Conservation (phyloP, 78 protist species). For the Dictyostelium firmibasis region DNA sequence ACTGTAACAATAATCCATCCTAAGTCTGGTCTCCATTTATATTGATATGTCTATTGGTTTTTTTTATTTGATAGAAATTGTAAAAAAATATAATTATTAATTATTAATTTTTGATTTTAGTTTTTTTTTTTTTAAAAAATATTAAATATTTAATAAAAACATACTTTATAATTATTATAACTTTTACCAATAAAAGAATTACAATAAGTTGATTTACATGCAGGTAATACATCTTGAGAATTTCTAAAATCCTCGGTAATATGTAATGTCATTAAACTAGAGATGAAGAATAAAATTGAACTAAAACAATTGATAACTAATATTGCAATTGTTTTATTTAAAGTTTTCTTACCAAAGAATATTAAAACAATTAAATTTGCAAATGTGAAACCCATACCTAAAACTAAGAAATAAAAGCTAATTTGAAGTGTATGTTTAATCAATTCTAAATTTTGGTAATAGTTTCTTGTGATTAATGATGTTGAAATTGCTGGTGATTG, state of each 20-base stretch:
- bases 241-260: background rate
- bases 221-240: background rate
- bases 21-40: conserved; percentile 1
- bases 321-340: background rate
- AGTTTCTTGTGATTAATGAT: background rate
- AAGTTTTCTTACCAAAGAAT: background rate
- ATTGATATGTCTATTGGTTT: background rate
- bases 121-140: too few relatives aligned
- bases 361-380: background rate
- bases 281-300: background rate
- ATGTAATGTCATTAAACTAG: background rate
- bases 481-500: background rate
- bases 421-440: background rate
- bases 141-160: too few relatives aligned
- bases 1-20: background rate
- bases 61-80: too few relatives aligned
- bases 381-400: conserved; percentile 5
- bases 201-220: background rate
- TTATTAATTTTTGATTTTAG: too few relatives aligned
- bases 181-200: conserved; percentile 4
- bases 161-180: background rate
- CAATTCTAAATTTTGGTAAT: background rate
- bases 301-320: background rate
- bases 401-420: background rate
- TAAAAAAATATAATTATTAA: too few relatives aligned